Percentiles rank a stretch among this genome's conserved stretches.
phyloP scores from a whole-genome alignment of 257 asterid genomes.

The Nicotiana sylvestris region DNA sequence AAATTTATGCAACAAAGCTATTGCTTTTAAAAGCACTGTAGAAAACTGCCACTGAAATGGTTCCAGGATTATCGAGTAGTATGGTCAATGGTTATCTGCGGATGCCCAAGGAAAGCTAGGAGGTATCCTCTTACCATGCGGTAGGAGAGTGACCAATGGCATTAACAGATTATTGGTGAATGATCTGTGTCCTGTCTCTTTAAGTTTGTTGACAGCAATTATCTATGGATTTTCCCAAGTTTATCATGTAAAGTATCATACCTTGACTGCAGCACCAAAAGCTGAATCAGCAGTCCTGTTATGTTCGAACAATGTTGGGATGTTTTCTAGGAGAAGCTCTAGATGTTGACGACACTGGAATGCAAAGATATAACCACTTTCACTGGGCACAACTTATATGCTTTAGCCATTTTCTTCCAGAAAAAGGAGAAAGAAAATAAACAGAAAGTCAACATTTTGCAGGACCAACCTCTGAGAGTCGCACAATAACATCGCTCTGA shows the following conservation, averaged over 20 bases:
- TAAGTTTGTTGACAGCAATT: background rate
- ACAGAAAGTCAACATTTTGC: slow-evolving; percentile 16
- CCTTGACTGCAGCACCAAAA: slow-evolving; percentile 93
- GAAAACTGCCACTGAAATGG: background rate
- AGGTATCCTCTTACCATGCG: background rate
- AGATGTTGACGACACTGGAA: slow-evolving; percentile 85
- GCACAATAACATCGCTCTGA: slow-evolving; percentile 81
- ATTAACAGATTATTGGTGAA: background rate
- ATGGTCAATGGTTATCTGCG: background rate
- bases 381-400: background rate
- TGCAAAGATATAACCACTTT: background rate
- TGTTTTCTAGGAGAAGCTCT: slow-evolving; percentile 72
- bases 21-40: background rate
- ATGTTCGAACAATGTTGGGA: slow-evolving; percentile 78
- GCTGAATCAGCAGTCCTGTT: slow-evolving; percentile 82
- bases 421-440: background rate
- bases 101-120: slow-evolving; percentile 1
- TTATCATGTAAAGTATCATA: slow-evolving; percentile 18
- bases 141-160: background rate
- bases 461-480: slow-evolving; percentile 67
- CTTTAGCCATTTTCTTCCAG: background rate
- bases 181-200: background rate
- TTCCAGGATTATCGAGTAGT: background rate
- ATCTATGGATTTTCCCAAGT: no score
- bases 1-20: background rate